Evolutionary conservation across 305 asterid species (phyloP), one percentile per base, ranked within the genome.

Genomic region (Striga hermonthica): DNA sequence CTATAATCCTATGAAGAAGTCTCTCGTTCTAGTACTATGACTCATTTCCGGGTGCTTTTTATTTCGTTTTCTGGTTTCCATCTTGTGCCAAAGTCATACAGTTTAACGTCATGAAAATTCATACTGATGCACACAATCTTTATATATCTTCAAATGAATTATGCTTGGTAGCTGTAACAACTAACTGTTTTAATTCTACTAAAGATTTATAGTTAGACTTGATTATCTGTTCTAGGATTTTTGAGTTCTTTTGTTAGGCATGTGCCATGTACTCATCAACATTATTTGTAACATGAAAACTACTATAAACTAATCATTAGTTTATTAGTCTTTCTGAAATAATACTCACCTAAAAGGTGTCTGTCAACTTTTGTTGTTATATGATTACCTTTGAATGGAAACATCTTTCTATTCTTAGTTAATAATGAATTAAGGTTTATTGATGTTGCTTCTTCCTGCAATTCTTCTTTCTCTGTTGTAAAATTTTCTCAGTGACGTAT

Each of bases 331-430:
- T 53, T 35, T 62, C 16, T 68, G 54, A 49, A 74, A 48, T 16
- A 58, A 40, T 41, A 28, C 61, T 60, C 35, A 41, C 16, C 48
- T 69, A 7, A 28, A 15, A 50, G 66, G 57, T 40, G 36, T 59
- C 58, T 57, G 35, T 48, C 48, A 69, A 39, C 68, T 38, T 68
- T 63, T 59, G 14, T 75, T 68, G 66, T 65, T 64, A 52, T 49
- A 40, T 45, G 14, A 38, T 69, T 69, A 72, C 68, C 52, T 11
- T 44, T 28, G 40, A 34, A 7, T n/a, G 16, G 5, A 36, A 22
- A 13, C 61, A 16, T 7, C 55, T 68, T 55, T 6, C 58, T 40
- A 7, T 53, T 50, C 58, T 39, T 41, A 62, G 48, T 66, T 57
- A 10, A 11, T 45, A 37, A 57, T 45, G 14, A 9, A 40, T 65